Evolutionary conservation across 208 protist genomes (phyloP).

Genomic region (Leptomonas pyrrhocoris): DNA sequence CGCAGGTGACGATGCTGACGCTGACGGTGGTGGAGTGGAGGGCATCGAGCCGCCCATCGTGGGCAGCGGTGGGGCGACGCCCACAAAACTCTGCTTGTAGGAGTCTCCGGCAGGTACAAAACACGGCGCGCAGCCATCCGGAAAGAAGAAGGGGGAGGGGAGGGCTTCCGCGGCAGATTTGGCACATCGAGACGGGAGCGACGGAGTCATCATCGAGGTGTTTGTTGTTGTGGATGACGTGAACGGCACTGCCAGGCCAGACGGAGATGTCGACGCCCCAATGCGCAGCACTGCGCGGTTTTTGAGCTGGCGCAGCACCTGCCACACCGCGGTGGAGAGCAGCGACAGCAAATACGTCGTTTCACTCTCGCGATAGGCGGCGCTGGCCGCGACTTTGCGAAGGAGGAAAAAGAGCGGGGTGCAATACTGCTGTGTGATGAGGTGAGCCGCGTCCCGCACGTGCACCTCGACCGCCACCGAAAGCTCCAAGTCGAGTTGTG

Average conservation of each 20-base stretch:
- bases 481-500: slow-evolving; percentile 10
- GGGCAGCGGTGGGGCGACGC: slow-evolving; percentile 49
- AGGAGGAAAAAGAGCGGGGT: slow-evolving; percentile 80
- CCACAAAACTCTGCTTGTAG: slow-evolving; percentile 62
- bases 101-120: slow-evolving; percentile 70
- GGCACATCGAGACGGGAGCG: background rate
- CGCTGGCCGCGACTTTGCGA: slow-evolving; percentile 26
- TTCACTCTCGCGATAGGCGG: slow-evolving; percentile 54
- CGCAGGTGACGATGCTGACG: background rate
- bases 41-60: slow-evolving; percentile 1
- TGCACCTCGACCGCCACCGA: slow-evolving; percentile 68
- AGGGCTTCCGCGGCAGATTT: background rate
- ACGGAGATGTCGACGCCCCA: background rate
- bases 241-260: too few species aligned
- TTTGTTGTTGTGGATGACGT: slow-evolving; percentile 2
- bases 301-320: slow-evolving; percentile 43
- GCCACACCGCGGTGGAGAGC: slow-evolving; percentile 68
- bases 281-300: slow-evolving; percentile 25
- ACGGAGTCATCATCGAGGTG: background rate
- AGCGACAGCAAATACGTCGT: slow-evolving; percentile 74
- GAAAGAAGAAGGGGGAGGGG: slow-evolving; percentile 58
- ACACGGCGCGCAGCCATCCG: slow-evolving; percentile 61
- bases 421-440: slow-evolving; percentile 60
- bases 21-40: too few species aligned
- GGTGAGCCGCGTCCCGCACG: slow-evolving; percentile 49